A percentile compares a stretch with the other conserved stretches of the same genome.
These are phyloP conservation scores for Colletotrichum theobromicola DNA, from an alignment of 2,329 filamentous ascomycete species.

Conservation along the genomic window DNA sequence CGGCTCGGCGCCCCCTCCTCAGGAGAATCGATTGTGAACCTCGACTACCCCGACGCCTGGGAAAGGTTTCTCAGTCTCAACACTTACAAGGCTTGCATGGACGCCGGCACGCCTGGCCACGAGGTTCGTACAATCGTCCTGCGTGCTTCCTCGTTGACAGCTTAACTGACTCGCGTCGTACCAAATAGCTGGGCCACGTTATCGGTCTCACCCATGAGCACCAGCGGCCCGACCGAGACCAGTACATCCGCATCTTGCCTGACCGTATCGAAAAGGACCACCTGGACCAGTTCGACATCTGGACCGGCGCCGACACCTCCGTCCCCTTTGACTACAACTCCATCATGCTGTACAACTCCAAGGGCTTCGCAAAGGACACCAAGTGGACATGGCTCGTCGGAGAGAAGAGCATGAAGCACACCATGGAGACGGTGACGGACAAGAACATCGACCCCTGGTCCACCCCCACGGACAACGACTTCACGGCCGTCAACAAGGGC, in stretches of 20 bases:
- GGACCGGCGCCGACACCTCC: not conserved
- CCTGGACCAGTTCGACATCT: not conserved
- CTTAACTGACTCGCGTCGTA: not conserved
- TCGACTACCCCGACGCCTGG: not conserved
- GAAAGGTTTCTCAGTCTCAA: accelerated
- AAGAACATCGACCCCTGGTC: not conserved
- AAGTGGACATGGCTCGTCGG: not conserved
- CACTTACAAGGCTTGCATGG: not conserved
- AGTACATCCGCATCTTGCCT: not conserved
- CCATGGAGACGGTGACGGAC: not conserved
- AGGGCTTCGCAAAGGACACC: not conserved
- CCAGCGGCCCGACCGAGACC: not conserved
- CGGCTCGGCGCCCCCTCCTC: not conserved
- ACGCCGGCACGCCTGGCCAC: not conserved
- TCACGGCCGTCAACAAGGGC: not conserved
- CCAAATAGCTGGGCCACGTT: not conserved
- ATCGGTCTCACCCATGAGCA: constrained; percentile 5
- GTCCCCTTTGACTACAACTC: constrained; percentile 11
- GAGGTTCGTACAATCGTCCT: not conserved
- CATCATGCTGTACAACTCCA: not conserved
- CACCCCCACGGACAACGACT: not conserved
- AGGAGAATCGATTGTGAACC: not conserved
- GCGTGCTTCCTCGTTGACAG: not conserved
- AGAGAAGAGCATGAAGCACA: not conserved
- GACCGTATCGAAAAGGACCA: not conserved